Evolutionary conservation across 2,329 filamentous ascomycete genomes (phyloP), one percentile per base, ranked within the genome.

Genomic region (Cladosporium austrohemisphaericum): DNA sequence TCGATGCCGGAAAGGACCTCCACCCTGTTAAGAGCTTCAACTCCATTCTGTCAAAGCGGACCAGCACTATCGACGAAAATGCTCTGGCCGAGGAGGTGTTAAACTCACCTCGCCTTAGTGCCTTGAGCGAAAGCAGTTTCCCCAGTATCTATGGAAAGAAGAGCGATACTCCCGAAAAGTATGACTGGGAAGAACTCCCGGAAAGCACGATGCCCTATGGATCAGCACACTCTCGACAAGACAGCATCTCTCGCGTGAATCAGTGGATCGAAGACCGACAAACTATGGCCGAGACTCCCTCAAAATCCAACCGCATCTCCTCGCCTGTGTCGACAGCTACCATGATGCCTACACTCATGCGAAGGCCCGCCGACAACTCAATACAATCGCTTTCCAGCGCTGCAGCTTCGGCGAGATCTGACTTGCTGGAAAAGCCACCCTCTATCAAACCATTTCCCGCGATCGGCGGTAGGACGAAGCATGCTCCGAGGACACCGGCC

Each of bases 51-150:
- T 65, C 64, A 19, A 57, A 56, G 28, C 59, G 57, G 28, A 62
- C 62, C 13, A 55, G 56, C 36, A 56, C 50, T 32, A 31, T 48
- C 16, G 38, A 53, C 8, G 57, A 60, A 18, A 59, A 63, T 6
- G 56, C 58, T 10, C 52, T 58, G 8, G 45, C 37, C 3, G 61
- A 63, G 7, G 60, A 63, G 28, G 53, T 58, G 2, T 53, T 65
- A 7, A 57, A 59, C 28, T 68, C 65, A 11, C 66, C 66, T 9
- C 53, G 63, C 13, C 55, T 68, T 20, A 68, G 66, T 43, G 60
- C 60, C 5, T 51, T 68, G 40, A 68, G 66, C 49, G 64, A 68
- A 49, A 66, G 64, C 53, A 68, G 66, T 57, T 67, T 68, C 44
- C 61, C 62, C 5, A 66, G 61, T 18, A 59, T 68, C 23, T 68